These are phyloP conservation scores for Alternaria hordeiaustralica DNA, from an alignment of 2,329 filamentous ascomycete species.

Conservation along the genomic window DNA sequence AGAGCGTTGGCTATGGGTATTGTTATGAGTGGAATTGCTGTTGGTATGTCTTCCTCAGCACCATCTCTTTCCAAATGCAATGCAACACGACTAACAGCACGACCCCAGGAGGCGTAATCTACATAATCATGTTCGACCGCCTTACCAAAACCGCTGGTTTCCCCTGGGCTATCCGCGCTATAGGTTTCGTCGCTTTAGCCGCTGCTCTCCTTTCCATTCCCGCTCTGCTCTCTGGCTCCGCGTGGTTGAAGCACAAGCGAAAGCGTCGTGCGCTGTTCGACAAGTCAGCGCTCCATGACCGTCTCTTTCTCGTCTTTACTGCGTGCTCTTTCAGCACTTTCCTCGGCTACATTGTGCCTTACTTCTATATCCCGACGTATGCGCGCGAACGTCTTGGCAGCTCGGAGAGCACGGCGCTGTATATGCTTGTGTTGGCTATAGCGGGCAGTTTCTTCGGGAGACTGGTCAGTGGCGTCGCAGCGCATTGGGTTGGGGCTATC, in stretches of 20 bases:
- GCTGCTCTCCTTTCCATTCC: constrained; percentile 43
- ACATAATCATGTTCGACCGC: constrained; percentile 47
- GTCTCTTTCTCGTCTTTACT: constrained; percentile 45
- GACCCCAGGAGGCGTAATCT: constrained; percentile 41
- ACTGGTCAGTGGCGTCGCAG: constrained; percentile 35
- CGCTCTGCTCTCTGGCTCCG: constrained; percentile 42
- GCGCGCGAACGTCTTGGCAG: constrained; percentile 38
- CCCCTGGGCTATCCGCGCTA: constrained; percentile 45
- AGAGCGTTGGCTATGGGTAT: constrained; percentile 44
- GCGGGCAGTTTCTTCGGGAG: constrained; percentile 47
- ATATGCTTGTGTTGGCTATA: constrained; percentile 43
- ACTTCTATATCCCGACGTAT: constrained; percentile 48
- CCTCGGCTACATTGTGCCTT: constrained; percentile 48
- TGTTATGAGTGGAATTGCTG: constrained; percentile 49
- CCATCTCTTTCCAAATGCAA: no score
- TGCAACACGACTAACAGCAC: constrained; percentile 8
- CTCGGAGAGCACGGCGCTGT: constrained; percentile 38
- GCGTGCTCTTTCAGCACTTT: constrained; percentile 44
- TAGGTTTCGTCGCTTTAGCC: constrained; percentile 44
- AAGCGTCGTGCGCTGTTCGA: constrained; percentile 45
- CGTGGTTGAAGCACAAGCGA: constrained; percentile 32
- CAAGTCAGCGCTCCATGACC: constrained; percentile 40
- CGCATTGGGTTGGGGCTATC: constrained; percentile 43
- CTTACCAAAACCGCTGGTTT: constrained; percentile 38
- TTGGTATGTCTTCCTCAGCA: constrained; percentile 31